Conservation (phyloP, 2,329 filamentous ascomycete species). For the Rutstroemia sp. region DNA sequence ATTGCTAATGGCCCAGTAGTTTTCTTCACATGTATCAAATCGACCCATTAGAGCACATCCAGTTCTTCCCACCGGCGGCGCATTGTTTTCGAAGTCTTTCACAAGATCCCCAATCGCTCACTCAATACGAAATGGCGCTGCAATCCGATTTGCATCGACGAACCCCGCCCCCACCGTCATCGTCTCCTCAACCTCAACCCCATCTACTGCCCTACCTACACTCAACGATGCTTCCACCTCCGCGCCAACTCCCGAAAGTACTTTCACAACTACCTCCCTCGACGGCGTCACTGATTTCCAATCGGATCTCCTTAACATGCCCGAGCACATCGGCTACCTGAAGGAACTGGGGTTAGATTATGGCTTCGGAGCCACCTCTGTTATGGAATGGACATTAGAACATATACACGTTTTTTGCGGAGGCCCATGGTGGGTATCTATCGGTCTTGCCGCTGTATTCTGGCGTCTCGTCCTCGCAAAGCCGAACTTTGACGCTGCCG, state of each 20-base stretch:
- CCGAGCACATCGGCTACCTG: conserved; percentile 73
- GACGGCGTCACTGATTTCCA: conserved; percentile 18
- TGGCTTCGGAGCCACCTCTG: conserved; percentile 69
- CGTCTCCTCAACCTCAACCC: neutral
- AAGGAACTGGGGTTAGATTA: conserved; percentile 79
- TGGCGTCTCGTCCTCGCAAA: conserved; percentile 61
- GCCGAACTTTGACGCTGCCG: conserved; percentile 53
- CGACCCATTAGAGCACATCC: conserved; percentile 19
- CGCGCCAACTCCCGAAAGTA: conserved; percentile 3
- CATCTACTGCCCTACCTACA: no score
- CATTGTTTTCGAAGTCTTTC: conserved; percentile 15
- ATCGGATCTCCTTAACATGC: conserved; percentile 16
- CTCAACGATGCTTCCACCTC: no score
- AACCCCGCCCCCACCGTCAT: conserved; percentile 16
- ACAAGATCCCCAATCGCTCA: conserved; percentile 13
- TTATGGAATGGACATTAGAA: conserved; percentile 72
- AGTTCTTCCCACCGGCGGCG: conserved; percentile 18
- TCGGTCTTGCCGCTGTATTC: conserved; percentile 56
- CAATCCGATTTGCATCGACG: conserved; percentile 24
- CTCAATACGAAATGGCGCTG: conserved; percentile 22
- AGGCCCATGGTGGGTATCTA: conserved; percentile 75
- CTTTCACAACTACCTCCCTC: conserved; percentile 14
- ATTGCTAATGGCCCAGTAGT: conserved; percentile 21
- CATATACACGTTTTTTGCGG: conserved; percentile 69
- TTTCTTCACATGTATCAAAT: conserved; percentile 27